Evolutionary conservation across 2,329 filamentous ascomycete genomes (phyloP).

Genomic region (Paramyrothecium sp.): DNA sequence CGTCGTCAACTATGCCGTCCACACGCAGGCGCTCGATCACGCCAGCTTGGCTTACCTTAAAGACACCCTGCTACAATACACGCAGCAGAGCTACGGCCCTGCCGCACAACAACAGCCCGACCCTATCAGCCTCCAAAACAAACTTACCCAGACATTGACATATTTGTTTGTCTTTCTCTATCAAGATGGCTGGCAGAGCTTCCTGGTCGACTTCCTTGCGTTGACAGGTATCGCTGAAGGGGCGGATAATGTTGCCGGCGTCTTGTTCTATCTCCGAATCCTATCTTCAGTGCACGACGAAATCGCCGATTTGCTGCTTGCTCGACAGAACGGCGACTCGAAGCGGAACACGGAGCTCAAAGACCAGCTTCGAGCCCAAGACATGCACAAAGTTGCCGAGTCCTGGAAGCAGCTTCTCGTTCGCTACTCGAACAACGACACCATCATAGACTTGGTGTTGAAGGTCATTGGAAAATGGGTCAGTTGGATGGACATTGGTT

Average conservation of each 20-base stretch:
- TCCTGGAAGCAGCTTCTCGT: slow-evolving; percentile 91
- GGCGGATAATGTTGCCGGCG: slow-evolving; percentile 70
- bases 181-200: slow-evolving; percentile 79
- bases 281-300: slow-evolving; percentile 92
- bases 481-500: slow-evolving; percentile 95
- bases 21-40: slow-evolving; percentile 72
- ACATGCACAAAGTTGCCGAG: slow-evolving; percentile 82
- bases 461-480: slow-evolving; percentile 96
- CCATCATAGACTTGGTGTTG: slow-evolving; percentile 81
- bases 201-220: slow-evolving; percentile 85
- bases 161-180: slow-evolving; percentile 90
- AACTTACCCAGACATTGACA: slow-evolving; percentile 92
- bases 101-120: slow-evolving; percentile 62
- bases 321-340: slow-evolving; percentile 73
- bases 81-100: slow-evolving; percentile 70
- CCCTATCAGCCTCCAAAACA: slow-evolving; percentile 82
- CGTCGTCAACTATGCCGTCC: slow-evolving; percentile 87
- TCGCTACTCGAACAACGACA: slow-evolving; percentile 70
- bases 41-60: slow-evolving; percentile 74
- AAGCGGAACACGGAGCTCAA: slow-evolving; percentile 89
- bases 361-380: slow-evolving; percentile 80
- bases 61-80: slow-evolving; percentile 78
- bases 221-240: slow-evolving; percentile 66
- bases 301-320: slow-evolving; percentile 88
- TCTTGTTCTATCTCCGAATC: slow-evolving; percentile 85